Base-by-base conservation (phyloP, 2,329 filamentous ascomycete genomes). In the Xylariaceae sp. region DNA sequence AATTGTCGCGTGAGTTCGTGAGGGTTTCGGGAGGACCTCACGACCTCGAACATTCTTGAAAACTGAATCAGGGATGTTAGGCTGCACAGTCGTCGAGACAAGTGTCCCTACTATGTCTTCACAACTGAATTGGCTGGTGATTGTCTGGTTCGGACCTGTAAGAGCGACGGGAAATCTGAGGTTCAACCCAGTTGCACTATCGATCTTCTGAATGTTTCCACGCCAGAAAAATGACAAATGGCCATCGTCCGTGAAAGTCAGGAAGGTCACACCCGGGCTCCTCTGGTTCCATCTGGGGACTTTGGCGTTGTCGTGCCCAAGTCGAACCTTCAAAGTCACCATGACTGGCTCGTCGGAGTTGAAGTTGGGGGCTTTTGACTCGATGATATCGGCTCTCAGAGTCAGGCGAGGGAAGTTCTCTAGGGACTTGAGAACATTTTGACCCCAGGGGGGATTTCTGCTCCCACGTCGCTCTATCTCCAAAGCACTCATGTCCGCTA, bases 381-480 rank as follows among this genome's bases (percentile, higher is more conserved):
- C 50, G 3, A 67, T 39, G 14, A 70, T 52, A 6, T 70, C 65
- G 25, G 68, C 60, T 11, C 64, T 57, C 27, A 82, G 49, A 1
- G 57, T 67, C 16, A 83, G 58, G 3, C 64, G 63, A 11, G 93
- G 93, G 56, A 96, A 97, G 0, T 75, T 73, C 2, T 76, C 77
- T 8, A 93, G 66, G 17, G 73, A 71, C 11, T 81, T 78, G 12
- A 86, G 68, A 34, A 94, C 61, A 34, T 83, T 84, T 36, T 79
- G 75, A 0, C 92, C 93, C 60, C 86, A 95, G 0, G 92, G 89
- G 0, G 90, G 88, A 54, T 95, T 89, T 43, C 85, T 84, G 52
- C 82, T 85, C 37, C 95, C 64, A 20, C 89, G 68, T 38, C 82
- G 77, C 57, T 97, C 92, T 41, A 98, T 88, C 21, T 81, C 77